Evolutionary conservation across 495 filamentous ascomycete species (phyloP).

Genomic region (Neurospora cerealis): DNA sequence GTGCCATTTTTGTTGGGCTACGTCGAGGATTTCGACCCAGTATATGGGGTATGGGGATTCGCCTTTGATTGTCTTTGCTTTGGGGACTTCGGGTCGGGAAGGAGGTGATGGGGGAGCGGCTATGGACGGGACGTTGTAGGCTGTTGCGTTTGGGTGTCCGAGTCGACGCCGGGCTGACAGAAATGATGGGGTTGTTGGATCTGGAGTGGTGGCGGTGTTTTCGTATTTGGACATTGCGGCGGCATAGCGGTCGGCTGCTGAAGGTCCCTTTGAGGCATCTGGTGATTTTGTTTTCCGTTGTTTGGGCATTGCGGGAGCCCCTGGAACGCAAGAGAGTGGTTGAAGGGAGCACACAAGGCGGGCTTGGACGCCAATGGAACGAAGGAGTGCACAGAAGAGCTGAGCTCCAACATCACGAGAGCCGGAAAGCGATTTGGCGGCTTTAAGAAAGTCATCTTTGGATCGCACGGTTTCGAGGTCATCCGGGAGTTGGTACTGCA

Average conservation of each 20-base stretch:
- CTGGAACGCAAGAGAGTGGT: conserved; percentile 59
- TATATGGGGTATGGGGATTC: conserved; percentile 73
- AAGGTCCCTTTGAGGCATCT: conserved; percentile 9
- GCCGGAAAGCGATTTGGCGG: conserved; percentile 55
- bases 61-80: conserved; percentile 31
- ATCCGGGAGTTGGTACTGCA: conserved; percentile 41
- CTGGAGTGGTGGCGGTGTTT: conserved; percentile 6
- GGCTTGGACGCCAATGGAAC: conserved; percentile 67
- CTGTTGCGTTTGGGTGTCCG: conserved; percentile 33
- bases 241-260: conserved; percentile 15
- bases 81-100: conserved; percentile 13
- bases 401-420: conserved; percentile 87
- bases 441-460: conserved; percentile 57
- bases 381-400: conserved; percentile 77
- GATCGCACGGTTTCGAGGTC: conserved; percentile 46
- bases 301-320: conserved; percentile 38
- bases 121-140: conserved; percentile 25
- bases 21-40: conserved; percentile 88
- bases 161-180: conserved; percentile 24
- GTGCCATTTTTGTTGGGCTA: conserved; percentile 80
- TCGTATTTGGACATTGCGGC: conserved; percentile 26
- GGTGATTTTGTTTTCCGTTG: conserved; percentile 22
- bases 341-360: conserved; percentile 91
- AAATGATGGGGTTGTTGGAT: conserved; percentile 6
- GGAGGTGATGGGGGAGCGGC: conserved; percentile 10